Evolutionary conservation across 108 stramenopile genomes (phyloP).

Genomic region (Bacterosira constricta): DNA sequence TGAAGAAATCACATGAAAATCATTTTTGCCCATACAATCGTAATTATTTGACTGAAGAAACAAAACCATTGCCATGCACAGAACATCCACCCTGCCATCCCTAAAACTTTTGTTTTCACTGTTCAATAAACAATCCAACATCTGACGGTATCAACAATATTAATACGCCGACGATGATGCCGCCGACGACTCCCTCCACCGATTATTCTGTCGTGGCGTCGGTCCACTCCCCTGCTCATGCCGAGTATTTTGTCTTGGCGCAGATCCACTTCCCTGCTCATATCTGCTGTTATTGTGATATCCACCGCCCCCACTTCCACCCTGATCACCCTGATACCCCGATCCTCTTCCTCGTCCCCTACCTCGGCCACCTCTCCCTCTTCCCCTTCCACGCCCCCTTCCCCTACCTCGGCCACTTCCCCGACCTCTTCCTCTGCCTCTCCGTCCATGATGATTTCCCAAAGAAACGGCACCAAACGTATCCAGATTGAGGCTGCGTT

Average conservation of each 20-base stretch:
- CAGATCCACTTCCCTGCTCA: not conserved
- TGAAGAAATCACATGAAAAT: slow-evolving; percentile 17
- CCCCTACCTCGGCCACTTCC: slow-evolving; percentile 33
- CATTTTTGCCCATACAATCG: no score
- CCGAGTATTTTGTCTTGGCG: not conserved
- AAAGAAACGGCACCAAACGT: slow-evolving; percentile 87
- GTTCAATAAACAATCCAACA: not conserved
- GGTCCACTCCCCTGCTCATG: slow-evolving; percentile 21
- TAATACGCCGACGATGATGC: slow-evolving; percentile 10
- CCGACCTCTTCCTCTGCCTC: not conserved
- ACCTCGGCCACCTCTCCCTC: slow-evolving; percentile 55
- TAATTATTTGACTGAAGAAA: no score
- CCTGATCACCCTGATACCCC: slow-evolving; percentile 7
- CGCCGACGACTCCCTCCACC: slow-evolving; percentile 43
- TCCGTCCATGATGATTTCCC: slow-evolving; percentile 52
- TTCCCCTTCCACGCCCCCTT: slow-evolving; percentile 53
- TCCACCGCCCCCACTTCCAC: not conserved
- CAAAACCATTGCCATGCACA: no score
- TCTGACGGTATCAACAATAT: not conserved
- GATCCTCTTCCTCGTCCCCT: slow-evolving; percentile 44
- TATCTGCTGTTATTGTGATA: not conserved
- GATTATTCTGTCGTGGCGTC: slow-evolving; percentile 40
- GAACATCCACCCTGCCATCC: slow-evolving; percentile 19
- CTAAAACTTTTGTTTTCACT: not conserved
- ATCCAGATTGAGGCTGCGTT: slow-evolving; percentile 83